These are phyloP conservation scores for Ascochyta lentis DNA, from an alignment of 2,329 filamentous ascomycete genomes.

Conservation along the genomic window DNA sequence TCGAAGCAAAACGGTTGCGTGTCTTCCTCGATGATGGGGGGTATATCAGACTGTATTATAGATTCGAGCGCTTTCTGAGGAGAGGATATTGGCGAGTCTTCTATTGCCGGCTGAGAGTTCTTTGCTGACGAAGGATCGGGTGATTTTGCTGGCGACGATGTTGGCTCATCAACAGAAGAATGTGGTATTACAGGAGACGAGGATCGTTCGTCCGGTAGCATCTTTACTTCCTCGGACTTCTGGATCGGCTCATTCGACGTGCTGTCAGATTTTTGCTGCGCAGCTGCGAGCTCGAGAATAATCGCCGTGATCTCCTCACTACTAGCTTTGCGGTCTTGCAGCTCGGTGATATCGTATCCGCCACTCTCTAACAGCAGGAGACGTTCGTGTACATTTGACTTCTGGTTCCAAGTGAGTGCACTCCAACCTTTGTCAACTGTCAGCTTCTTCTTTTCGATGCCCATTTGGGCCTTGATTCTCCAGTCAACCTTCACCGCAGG, in stretches of 20 bases:
- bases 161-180: background rate
- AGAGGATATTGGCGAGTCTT: background rate
- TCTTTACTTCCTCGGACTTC: no score
- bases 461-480: background rate
- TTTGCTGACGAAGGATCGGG: no score
- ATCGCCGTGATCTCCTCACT: slow-evolving; percentile 3
- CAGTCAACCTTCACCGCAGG: background rate
- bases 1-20: background rate
- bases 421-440: slow-evolving; percentile 9
- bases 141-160: background rate
- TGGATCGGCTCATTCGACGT: background rate
- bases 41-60: no score
- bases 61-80: background rate
- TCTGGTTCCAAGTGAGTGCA: slow-evolving; percentile 12
- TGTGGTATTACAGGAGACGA: background rate
- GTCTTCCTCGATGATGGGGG: background rate
- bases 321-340: background rate
- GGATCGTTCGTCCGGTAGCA: background rate
- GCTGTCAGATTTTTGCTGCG: background rate
- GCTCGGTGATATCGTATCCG: background rate
- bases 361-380: slow-evolving; percentile 5
- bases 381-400: slow-evolving; percentile 9
- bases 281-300: background rate
- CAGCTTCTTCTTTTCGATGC: slow-evolving; percentile 4
- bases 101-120: no score